These are phyloP conservation scores for Cordyceps farinosa DNA, from an alignment of 2,329 filamentous ascomycete genomes.

Conservation along the genomic window DNA sequence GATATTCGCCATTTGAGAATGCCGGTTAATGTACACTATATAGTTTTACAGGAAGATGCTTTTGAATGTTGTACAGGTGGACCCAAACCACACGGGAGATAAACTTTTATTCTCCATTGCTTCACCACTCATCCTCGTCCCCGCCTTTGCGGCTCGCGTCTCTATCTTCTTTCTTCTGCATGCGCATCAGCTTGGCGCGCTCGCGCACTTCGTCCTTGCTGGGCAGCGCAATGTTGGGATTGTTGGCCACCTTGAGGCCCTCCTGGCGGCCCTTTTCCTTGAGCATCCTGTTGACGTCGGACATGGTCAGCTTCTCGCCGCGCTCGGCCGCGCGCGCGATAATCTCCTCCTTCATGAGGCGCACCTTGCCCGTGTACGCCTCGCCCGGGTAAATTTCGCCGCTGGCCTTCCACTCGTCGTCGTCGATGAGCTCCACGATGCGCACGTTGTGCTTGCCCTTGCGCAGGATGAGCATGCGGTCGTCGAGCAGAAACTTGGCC, in stretches of 20 bases:
- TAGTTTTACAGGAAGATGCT: constrained; percentile 11
- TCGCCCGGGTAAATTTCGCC: constrained; percentile 53
- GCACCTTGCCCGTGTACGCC: constrained; percentile 46
- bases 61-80: constrained; percentile 8
- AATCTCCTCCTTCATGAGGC: constrained; percentile 40
- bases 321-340: constrained; percentile 33
- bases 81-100: background rate
- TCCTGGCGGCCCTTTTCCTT: constrained; percentile 24
- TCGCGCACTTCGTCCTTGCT: constrained; percentile 33
- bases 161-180: background rate
- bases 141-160: background rate
- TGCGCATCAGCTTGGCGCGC: constrained; percentile 17
- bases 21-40: constrained; percentile 15
- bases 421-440: constrained; percentile 56
- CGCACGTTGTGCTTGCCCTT: constrained; percentile 62
- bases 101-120: background rate
- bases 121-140: background rate
- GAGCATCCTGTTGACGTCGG: constrained; percentile 29
- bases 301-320: constrained; percentile 26
- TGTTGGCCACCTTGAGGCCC: constrained; percentile 35
- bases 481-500: constrained; percentile 58
- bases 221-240: constrained; percentile 40
- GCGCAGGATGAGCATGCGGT: constrained; percentile 55
- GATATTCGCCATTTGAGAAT: constrained; percentile 8
- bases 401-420: constrained; percentile 49